Percentiles rank a stretch among this genome's conserved stretches.
phyloP scores from a whole-genome alignment of 2,329 filamentous ascomycete genomes.

The Raffaelea deltoideospora region DNA sequence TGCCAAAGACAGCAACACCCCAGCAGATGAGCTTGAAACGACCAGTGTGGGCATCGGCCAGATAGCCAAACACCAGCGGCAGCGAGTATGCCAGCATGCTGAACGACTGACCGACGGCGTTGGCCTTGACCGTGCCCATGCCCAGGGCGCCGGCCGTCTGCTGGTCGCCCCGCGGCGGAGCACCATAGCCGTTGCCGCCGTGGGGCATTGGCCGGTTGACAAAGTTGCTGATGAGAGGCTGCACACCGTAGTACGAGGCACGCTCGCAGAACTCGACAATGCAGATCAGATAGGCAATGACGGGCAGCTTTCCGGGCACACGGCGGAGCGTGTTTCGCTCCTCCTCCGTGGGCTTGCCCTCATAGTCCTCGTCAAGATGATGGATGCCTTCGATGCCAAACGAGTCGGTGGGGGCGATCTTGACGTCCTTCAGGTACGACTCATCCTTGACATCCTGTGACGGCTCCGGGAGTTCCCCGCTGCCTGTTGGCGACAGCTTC shows the following conservation, averaged over 20 bases:
- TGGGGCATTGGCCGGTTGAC: slow-evolving; percentile 39
- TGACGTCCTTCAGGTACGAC: slow-evolving; percentile 1
- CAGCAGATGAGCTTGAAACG: slow-evolving; percentile 59
- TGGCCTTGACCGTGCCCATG: slow-evolving; percentile 37
- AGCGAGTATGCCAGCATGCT: slow-evolving; percentile 41
- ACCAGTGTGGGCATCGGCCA: slow-evolving; percentile 55
- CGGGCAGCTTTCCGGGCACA: slow-evolving; percentile 49
- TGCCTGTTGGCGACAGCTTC: slow-evolving; percentile 1
- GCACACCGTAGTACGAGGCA: slow-evolving; percentile 63
- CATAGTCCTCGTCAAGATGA: slow-evolving; percentile 12
- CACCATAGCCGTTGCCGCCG: slow-evolving; percentile 34
- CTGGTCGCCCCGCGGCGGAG: slow-evolving; percentile 23
- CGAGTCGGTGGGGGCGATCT: too few species aligned
- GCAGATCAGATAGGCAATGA: slow-evolving; percentile 52
- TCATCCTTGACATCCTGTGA: slow-evolving; percentile 4
- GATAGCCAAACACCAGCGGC: slow-evolving; percentile 36
- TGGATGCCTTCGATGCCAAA: too few species aligned
- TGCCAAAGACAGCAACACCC: slow-evolving; percentile 50
- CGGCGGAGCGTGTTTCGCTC: slow-evolving; percentile 46
- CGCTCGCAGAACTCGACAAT: slow-evolving; percentile 64
- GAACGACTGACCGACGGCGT: slow-evolving; percentile 38
- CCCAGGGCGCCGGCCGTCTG: slow-evolving; percentile 42
- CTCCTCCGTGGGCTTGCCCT: slow-evolving; percentile 43
- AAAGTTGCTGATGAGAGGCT: slow-evolving; percentile 54
- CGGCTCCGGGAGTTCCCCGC: slow-evolving; percentile 2